These are phyloP conservation scores for Trypanosoma grayi DNA, from an alignment of 208 protist genomes.

Conservation along the genomic window DNA sequence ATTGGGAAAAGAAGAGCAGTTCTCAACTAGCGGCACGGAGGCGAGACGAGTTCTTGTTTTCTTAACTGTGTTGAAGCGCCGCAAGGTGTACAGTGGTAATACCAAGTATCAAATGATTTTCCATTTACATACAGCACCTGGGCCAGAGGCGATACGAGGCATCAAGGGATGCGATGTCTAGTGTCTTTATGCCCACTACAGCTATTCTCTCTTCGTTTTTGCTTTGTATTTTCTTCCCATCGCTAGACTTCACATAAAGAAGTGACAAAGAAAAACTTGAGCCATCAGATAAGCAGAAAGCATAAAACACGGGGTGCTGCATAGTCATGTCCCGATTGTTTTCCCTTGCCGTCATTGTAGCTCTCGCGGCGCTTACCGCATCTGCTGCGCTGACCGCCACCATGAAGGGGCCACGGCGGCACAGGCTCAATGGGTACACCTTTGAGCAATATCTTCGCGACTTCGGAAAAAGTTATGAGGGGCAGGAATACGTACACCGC, in stretches of 20 bases:
- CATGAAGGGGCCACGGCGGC: neutral
- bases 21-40: neutral
- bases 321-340: neutral
- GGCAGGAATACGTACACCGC: constrained; percentile 30
- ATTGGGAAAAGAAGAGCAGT: neutral
- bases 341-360: neutral
- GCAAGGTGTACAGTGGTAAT: constrained; percentile 1
- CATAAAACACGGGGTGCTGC: neutral
- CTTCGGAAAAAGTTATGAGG: constrained; percentile 38
- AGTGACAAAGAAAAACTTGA: too few relatives aligned
- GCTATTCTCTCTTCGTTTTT: too few relatives aligned
- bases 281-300: neutral
- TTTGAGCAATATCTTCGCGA: constrained; percentile 34
- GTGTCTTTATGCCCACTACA: too few relatives aligned
- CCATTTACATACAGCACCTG: too few relatives aligned
- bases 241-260: too few relatives aligned
- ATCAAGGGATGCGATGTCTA: neutral
- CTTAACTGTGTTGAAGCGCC: neutral
- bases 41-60: neutral
- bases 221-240: too few relatives aligned
- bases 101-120: neutral
- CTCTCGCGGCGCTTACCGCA: neutral
- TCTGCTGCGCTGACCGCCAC: neutral
- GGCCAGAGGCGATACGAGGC: too few relatives aligned
- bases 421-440: constrained; percentile 11